These are phyloP conservation scores for Penicillium freii DNA, from an alignment of 2,329 filamentous ascomycete genomes.

Conservation along the genomic window DNA sequence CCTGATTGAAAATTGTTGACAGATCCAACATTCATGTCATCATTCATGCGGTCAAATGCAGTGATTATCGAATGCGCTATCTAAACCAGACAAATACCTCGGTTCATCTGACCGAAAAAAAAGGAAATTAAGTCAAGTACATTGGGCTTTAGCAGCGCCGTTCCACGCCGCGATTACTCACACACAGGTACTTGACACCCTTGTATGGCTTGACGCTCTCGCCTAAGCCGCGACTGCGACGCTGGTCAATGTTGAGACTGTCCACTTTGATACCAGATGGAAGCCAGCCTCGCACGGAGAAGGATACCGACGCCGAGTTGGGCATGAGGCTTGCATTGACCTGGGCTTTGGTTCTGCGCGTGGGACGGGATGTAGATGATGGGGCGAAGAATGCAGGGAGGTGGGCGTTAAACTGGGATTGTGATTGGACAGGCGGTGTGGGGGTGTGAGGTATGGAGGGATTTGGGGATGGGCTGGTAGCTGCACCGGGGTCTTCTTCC, in stretches of 20 bases:
- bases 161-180: conserved; percentile 57
- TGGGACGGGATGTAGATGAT: conserved; percentile 21
- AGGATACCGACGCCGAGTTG: conserved; percentile 69
- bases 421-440: conserved; percentile 16
- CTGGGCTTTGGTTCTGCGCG: conserved; percentile 48
- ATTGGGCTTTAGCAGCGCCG: conserved; percentile 31
- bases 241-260: conserved; percentile 61
- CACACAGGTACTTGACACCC: conserved; percentile 93
- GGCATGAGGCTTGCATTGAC: conserved; percentile 78
- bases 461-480: conserved; percentile 19
- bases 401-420: conserved; percentile 16
- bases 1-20: background rate
- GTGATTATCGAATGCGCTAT: conserved; percentile 4
- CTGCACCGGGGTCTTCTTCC: conserved; percentile 18
- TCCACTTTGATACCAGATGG: conserved; percentile 65
- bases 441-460: conserved; percentile 25
- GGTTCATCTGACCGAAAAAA: background rate
- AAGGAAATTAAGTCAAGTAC: background rate
- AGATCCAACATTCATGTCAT: background rate
- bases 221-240: conserved; percentile 79
- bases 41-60: conserved; percentile 8
- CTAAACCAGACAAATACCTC: background rate
- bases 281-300: conserved; percentile 61
- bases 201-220: conserved; percentile 94
- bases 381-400: conserved; percentile 24